Percentiles rank a stretch among this genome's conserved stretches.
Conservation (phyloP, 139 green algal genomes). For the Yamagishiella unicocca region DNA sequence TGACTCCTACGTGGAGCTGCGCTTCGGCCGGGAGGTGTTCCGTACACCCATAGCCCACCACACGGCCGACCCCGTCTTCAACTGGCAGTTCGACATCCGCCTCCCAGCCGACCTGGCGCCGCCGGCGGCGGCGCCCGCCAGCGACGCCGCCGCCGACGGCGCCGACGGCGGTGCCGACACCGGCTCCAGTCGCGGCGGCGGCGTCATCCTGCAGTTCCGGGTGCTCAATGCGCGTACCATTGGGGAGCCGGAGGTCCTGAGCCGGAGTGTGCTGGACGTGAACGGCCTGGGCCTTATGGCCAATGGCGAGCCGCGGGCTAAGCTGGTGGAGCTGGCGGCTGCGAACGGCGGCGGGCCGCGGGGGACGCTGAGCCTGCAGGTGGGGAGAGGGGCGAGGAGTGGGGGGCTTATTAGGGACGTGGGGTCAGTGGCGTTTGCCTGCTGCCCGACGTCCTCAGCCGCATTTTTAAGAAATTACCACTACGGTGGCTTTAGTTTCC, state of each 20-base stretch:
- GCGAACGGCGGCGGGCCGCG: background rate
- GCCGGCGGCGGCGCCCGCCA: background rate
- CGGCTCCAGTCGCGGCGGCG: too few species aligned
- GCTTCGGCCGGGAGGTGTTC: constrained; percentile 55
- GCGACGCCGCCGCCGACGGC: background rate
- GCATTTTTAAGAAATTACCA: too few species aligned
- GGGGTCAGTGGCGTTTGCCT: too few species aligned
- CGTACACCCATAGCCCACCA: constrained; percentile 54
- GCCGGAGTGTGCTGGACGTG: background rate
- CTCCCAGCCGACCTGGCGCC: constrained; percentile 17
- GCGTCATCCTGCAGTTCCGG: constrained; percentile 8
- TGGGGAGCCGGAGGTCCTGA: constrained; percentile 32
- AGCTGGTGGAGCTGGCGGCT: background rate
- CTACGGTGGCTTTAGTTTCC: too few species aligned
- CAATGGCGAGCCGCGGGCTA: background rate
- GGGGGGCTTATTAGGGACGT: too few species aligned
- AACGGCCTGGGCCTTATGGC: background rate
- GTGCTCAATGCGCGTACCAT: constrained; percentile 31
- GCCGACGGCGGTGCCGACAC: background rate
- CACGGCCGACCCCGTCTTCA: constrained; percentile 48
- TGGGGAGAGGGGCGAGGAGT: too few species aligned
- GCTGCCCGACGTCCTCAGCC: too few species aligned
- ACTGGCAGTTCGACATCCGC: constrained; percentile 54
- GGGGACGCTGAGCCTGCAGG: constrained; percentile 36
- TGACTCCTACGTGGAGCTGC: constrained; percentile 55